These are phyloP conservation scores for Piper longum DNA, from an alignment of 164 flowering plant species.

Conservation along the genomic window DNA sequence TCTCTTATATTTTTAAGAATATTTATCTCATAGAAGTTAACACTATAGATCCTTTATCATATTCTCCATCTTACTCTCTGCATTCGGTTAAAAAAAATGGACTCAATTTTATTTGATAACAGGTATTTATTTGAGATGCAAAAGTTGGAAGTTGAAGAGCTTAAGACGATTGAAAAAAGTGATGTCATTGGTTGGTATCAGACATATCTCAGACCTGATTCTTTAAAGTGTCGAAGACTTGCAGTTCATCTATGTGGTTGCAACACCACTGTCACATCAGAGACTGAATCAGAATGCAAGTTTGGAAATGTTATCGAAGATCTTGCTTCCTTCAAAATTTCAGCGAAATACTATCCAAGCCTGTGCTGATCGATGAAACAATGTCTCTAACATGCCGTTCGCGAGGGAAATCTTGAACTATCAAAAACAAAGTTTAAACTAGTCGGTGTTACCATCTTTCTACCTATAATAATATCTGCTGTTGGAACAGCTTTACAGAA, in stretches of 20 bases:
- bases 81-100: not conserved
- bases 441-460: too few relatives aligned
- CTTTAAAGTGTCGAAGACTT: slow-evolving; percentile 63
- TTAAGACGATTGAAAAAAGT: slow-evolving; percentile 41
- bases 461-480: too few relatives aligned
- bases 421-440: too few relatives aligned
- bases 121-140: slow-evolving; percentile 82
- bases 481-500: too few relatives aligned
- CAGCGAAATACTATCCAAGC: slow-evolving; percentile 51
- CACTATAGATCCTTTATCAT: not conserved
- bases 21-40: too few relatives aligned
- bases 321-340: slow-evolving; percentile 36
- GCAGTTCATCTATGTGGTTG: slow-evolving; percentile 83
- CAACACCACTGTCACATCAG: slow-evolving; percentile 39
- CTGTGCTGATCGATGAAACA: too few relatives aligned
- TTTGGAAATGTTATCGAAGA: slow-evolving; percentile 39
- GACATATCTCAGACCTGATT: slow-evolving; percentile 41
- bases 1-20: too few relatives aligned
- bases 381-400: too few relatives aligned
- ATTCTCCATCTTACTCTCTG: not conserved
- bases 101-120: slow-evolving; percentile 6
- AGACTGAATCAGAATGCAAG: slow-evolving; percentile 13
- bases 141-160: slow-evolving; percentile 59
- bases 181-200: slow-evolving; percentile 63
- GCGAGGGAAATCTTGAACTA: too few relatives aligned